Percentiles rank a stretch among this genome's conserved stretches.
These are phyloP conservation scores for Lactarius sp. DNA, from an alignment of 768 basidiomycete species.

Conservation along the genomic window DNA sequence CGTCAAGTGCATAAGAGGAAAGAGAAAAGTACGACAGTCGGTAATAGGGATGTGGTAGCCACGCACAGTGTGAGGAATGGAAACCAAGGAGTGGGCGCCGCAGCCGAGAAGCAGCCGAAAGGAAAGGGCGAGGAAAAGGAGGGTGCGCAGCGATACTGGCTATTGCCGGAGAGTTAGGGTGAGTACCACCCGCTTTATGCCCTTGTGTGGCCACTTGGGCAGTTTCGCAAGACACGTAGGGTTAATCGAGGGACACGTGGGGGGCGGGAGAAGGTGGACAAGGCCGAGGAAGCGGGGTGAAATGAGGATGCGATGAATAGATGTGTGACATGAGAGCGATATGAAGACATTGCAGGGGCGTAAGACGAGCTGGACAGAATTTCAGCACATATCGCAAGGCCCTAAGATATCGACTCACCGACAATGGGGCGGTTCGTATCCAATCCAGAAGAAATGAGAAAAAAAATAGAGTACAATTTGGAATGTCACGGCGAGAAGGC, in stretches of 20 bases:
- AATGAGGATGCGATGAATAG: constrained; percentile 20
- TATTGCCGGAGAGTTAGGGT: neutral
- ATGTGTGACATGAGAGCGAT: constrained; percentile 21
- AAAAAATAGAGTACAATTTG: constrained; percentile 20
- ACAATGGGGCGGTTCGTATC: constrained; percentile 21
- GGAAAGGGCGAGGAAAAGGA: neutral
- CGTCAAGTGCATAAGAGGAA: constrained; percentile 10
- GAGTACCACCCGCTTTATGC: neutral
- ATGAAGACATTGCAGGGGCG: constrained; percentile 22
- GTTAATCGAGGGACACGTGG: neutral
- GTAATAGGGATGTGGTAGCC: constrained; percentile 12
- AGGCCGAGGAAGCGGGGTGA: neutral
- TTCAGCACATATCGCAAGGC: neutral
- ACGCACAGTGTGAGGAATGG: neutral
- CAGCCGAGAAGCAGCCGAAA: neutral
- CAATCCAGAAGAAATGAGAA: constrained; percentile 17
- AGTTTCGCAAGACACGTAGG: neutral
- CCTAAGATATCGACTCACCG: neutral
- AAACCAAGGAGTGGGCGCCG: neutral
- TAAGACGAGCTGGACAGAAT: constrained; percentile 13
- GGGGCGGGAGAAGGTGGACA: neutral
- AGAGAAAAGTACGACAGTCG: constrained; percentile 1
- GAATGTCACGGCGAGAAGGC: neutral
- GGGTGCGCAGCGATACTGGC: neutral
- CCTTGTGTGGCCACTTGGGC: neutral